Conservation (phyloP, 73 alveolate species). For the Tetrahymena elliotti region DNA sequence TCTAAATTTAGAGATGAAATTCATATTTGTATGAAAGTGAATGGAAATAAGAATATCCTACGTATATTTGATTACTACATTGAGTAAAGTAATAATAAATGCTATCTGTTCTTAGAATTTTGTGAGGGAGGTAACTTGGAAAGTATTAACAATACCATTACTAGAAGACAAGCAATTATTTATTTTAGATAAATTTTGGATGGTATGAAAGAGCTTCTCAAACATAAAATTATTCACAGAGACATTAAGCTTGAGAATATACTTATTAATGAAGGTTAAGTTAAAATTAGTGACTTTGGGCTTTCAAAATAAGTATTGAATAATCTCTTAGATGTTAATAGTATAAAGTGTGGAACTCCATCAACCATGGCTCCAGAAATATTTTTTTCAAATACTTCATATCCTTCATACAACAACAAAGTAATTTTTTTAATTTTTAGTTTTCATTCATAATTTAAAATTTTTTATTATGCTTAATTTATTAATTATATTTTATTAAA, state of each 20-base stretch:
- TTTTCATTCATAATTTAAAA: background rate
- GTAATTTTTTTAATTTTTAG: background rate
- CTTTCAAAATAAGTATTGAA: background rate
- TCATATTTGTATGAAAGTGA: background rate
- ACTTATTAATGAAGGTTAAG: background rate
- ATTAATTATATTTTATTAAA: background rate
- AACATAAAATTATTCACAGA: background rate
- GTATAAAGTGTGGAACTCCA: background rate
- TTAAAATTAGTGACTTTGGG: background rate
- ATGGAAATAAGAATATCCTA: background rate
- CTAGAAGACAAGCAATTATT: background rate
- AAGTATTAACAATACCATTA: background rate
- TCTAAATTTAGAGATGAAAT: background rate
- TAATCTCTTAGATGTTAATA: background rate
- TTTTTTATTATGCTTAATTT: background rate
- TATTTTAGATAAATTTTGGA: background rate
- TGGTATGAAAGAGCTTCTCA: background rate
- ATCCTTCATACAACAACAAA: background rate
- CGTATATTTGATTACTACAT: background rate
- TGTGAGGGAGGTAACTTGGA: background rate
- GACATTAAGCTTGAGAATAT: background rate
- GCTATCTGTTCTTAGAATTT: background rate
- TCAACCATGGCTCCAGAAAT: background rate
- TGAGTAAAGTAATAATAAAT: background rate
- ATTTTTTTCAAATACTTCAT: background rate